Percentiles rank a stretch among this genome's conserved stretches.
Evolutionary conservation across 1,139 yeast genomes (phyloP).

Genomic region (Meyerozyma athensensis): DNA sequence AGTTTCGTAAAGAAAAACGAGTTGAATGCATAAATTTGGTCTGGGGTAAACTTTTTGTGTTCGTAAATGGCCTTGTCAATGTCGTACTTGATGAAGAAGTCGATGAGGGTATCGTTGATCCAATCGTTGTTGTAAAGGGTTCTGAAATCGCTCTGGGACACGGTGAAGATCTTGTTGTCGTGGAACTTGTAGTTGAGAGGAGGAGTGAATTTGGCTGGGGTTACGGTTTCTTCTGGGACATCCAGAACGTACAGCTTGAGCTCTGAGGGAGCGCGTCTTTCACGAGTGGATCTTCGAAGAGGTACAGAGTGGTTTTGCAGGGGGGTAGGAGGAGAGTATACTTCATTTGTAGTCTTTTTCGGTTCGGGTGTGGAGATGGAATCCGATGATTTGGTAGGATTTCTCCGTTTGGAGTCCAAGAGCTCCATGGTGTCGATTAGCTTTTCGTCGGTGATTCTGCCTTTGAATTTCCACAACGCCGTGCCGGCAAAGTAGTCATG

Average conservation of each 20-base stretch:
- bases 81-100: constrained; percentile 61
- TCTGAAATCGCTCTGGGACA: constrained; percentile 58
- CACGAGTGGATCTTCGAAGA: not conserved
- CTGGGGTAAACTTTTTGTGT: constrained; percentile 14
- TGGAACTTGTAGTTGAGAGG: constrained; percentile 45
- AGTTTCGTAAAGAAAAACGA: constrained; percentile 81
- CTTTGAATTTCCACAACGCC: not conserved
- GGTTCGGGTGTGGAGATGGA: not conserved
- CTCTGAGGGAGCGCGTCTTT: not conserved
- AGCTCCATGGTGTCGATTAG: constrained; percentile 1
- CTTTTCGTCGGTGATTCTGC: not conserved
- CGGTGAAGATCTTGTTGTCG: constrained; percentile 44
- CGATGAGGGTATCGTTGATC: constrained; percentile 72
- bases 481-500: constrained; percentile 1
- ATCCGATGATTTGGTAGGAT: not conserved
- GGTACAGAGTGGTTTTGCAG: not conserved
- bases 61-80: constrained; percentile 35
- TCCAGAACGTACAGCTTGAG: not conserved
- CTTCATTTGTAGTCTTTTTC: not conserved
- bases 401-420: not conserved
- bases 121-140: constrained; percentile 68
- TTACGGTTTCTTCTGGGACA: constrained; percentile 8
- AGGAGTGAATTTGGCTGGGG: constrained; percentile 41
- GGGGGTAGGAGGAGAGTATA: not conserved
- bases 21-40: constrained; percentile 60